These are phyloP conservation scores for Leishmania braziliensis DNA, from an alignment of 208 protist species.

Conservation along the genomic window DNA sequence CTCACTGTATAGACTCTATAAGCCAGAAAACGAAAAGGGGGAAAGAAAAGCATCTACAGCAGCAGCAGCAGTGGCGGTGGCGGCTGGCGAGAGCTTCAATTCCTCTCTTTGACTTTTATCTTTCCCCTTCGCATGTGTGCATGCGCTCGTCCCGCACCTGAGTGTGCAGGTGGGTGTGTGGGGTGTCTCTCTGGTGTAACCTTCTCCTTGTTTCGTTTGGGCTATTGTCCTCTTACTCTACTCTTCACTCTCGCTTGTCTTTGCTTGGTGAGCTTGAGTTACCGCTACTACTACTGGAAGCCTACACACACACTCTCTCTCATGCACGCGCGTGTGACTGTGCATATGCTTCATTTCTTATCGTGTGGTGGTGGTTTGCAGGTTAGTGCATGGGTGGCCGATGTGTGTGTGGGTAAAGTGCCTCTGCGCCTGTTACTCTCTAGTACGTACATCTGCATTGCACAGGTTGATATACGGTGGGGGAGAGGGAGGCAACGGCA, in stretches of 20 bases:
- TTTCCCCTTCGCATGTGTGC: not conserved
- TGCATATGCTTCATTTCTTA: slow-evolving; percentile 3
- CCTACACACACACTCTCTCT: not conserved
- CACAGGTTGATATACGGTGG: too few relatives aligned
- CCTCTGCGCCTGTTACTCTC: too few relatives aligned
- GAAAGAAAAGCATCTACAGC: not conserved
- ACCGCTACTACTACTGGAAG: not conserved
- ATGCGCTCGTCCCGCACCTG: not conserved
- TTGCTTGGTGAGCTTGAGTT: slow-evolving; percentile 1
- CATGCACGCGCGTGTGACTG: not conserved
- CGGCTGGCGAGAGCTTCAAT: not conserved
- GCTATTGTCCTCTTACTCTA: slow-evolving; percentile 1
- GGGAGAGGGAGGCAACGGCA: too few relatives aligned
- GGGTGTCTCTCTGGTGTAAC: not conserved
- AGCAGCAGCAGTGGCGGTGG: not conserved
- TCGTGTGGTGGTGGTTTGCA: not conserved
- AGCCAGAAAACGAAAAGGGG: not conserved
- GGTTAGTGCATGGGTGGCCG: too few relatives aligned
- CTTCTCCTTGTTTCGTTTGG: slow-evolving; percentile 11
- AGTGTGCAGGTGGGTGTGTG: not conserved
- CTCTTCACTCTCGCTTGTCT: slow-evolving; percentile 6
- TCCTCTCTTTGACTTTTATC: not conserved
- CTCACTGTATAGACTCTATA: not conserved
- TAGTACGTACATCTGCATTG: too few relatives aligned
- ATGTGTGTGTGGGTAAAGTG: too few relatives aligned